Evolutionary conservation across 2,329 filamentous ascomycete genomes (phyloP), one percentile per base, ranked within the genome.

Genomic region (Stachybotrys chartarum): DNA sequence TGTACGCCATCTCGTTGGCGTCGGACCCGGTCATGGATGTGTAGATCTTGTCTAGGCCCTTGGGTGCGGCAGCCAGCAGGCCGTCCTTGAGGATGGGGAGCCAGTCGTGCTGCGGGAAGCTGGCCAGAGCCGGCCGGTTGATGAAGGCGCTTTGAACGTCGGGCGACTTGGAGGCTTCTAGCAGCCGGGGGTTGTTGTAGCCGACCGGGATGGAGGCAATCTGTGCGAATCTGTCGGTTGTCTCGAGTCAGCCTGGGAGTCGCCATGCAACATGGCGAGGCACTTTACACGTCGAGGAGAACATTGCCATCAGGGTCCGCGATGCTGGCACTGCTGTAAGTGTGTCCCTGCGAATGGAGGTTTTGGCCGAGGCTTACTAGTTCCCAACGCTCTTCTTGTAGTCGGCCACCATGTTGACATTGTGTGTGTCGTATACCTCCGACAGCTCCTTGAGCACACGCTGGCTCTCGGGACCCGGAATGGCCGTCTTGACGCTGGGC

Each of bases 1-100:
- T 96, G 83, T 90, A 96, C 50, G 91, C 91, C 35, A 89, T 87
- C 76, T 96, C 91, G 75, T 95, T 96, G 72, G 91, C 91, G 67
- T 96, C 91, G 17, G 90, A 94, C 58, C 91, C 91, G 53, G 90
- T 84, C 78, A 90, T 87, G 59, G 87, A 89, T 12, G 91, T 95
- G 77, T 94, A 94, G 63, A 95, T 90, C 73, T 95, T 89, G 77
- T 90, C 76, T 59, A 91, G 76, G 45, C 90, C 90, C 70, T 86
- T 87, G 58, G 91, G 91, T 0, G 91, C 90, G 46, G 88, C 90
- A 64, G 82, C 84, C 61, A 96, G 83, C 59, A 94, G 83, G 61
- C 91, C 90, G 5, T 84, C 83, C 72, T 87, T 83, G 63, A 96
- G 82, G 58, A 93, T 83, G 39, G 86, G 75, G 54, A 86, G 84